Evolutionary conservation across 1,284 basidiomycete species (phyloP).

Genomic region (Ganoderma sp.): DNA sequence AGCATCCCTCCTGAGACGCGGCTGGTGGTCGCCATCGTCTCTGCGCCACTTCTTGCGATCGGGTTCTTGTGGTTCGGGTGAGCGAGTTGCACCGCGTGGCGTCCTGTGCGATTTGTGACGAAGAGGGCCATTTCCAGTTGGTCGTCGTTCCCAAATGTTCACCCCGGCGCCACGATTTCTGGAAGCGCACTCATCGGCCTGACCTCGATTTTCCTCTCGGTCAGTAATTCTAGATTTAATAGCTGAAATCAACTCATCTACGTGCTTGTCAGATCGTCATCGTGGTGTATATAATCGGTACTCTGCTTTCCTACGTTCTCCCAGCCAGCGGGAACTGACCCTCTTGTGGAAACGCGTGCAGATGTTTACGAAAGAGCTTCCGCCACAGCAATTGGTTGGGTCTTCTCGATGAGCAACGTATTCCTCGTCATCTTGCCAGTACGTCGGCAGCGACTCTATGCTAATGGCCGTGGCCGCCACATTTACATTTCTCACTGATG

Average conservation of each 20-base stretch:
- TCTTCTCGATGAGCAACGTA: background rate
- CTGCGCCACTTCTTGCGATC: constrained; percentile 20
- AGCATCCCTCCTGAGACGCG: constrained; percentile 23
- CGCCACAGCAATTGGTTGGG: constrained; percentile 8
- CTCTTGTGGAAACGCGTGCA: background rate
- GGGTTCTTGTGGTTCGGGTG: constrained; percentile 30
- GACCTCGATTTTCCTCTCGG: constrained; percentile 20
- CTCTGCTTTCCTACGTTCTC: background rate
- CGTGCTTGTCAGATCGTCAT: constrained; percentile 14
- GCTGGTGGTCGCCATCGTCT: constrained; percentile 19
- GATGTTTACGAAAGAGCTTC: constrained; percentile 12
- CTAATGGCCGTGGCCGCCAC: background rate
- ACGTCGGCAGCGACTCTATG: background rate
- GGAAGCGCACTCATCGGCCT: constrained; percentile 16
- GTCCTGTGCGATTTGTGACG: background rate
- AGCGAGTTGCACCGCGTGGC: background rate
- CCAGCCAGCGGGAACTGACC: background rate
- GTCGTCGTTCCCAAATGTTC: constrained; percentile 22
- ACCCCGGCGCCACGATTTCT: constrained; percentile 18
- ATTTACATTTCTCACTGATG: background rate
- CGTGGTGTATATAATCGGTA: constrained; percentile 27
- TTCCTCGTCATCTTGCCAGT: constrained; percentile 7
- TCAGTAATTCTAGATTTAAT: constrained; percentile 6
- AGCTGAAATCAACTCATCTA: background rate
- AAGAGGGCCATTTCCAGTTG: constrained; percentile 14